phyloP scores from a whole-genome alignment of 345 rosid species.

The Citrus sp. region DNA sequence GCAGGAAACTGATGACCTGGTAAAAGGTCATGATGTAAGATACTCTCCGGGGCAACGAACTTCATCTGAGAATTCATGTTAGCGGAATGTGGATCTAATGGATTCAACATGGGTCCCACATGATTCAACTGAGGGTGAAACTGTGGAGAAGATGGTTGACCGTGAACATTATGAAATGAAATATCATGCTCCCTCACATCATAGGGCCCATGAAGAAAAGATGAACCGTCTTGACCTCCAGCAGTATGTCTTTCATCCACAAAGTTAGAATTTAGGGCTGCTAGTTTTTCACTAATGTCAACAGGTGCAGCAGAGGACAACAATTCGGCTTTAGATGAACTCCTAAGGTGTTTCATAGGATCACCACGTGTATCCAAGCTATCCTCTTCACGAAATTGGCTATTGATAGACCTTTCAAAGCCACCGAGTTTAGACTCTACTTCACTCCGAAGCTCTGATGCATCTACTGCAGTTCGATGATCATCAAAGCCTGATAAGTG shows the following conservation, averaged over 20 bases:
- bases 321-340: constrained; percentile 47
- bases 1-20: constrained; percentile 52
- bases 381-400: constrained; percentile 56
- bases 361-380: constrained; percentile 32
- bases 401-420: constrained; percentile 24
- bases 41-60: constrained; percentile 51
- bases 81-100: constrained; percentile 60
- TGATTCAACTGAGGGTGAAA: constrained; percentile 58
- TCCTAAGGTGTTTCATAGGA: constrained; percentile 36
- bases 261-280: constrained; percentile 53
- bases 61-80: constrained; percentile 58
- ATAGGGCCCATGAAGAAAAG: constrained; percentile 49
- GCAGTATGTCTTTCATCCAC: constrained; percentile 47
- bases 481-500: constrained; percentile 39
- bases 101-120: constrained; percentile 45
- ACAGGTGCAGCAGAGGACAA: constrained; percentile 35
- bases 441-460: constrained; percentile 39
- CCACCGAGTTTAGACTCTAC: constrained; percentile 38
- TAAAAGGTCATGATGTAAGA: constrained; percentile 47
- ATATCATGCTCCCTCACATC: constrained; percentile 46
- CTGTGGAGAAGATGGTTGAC: constrained; percentile 45
- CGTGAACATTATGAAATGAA: constrained; percentile 36
- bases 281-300: constrained; percentile 58
- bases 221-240: constrained; percentile 53
- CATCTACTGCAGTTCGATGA: constrained; percentile 39